phyloP scores from a whole-genome alignment of 2,329 filamentous ascomycete genomes.

The Ascochyta pisi region DNA sequence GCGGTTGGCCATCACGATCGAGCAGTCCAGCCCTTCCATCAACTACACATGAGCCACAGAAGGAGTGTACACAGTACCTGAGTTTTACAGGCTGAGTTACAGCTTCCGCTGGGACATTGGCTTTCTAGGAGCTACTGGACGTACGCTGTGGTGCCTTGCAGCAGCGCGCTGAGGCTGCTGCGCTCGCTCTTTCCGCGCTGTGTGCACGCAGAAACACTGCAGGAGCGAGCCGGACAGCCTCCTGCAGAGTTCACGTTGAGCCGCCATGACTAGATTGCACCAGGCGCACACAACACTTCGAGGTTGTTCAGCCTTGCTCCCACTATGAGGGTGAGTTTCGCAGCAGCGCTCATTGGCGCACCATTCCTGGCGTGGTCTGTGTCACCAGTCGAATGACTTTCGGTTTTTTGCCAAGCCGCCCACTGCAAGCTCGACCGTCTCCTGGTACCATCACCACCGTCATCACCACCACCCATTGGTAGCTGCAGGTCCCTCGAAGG shows the following conservation, averaged over 20 bases:
- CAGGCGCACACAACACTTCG: no score
- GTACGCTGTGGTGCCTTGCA: background rate
- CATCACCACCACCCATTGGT: conserved; percentile 49
- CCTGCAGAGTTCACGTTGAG: background rate
- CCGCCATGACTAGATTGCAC: background rate
- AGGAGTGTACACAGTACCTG: background rate
- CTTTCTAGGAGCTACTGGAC: background rate
- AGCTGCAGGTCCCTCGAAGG: conserved; percentile 45
- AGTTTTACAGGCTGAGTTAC: background rate
- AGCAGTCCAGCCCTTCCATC: background rate
- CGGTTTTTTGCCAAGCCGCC: conserved; percentile 19
- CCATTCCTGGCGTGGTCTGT: conserved; percentile 13
- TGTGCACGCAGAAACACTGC: background rate
- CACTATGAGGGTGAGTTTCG: conserved; percentile 9
- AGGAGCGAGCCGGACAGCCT: background rate
- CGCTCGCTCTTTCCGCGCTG: background rate
- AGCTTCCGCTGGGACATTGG: background rate
- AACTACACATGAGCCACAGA: background rate
- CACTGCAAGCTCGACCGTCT: conserved; percentile 23
- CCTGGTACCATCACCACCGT: conserved; percentile 38
- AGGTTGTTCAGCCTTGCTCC: background rate
- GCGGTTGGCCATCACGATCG: background rate
- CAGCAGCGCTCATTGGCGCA: conserved; percentile 12
- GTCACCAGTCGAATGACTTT: conserved; percentile 23
- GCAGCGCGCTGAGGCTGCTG: background rate